phyloP scores from a whole-genome alignment of 345 rosid species.

The Hibiscus tridactylites region DNA sequence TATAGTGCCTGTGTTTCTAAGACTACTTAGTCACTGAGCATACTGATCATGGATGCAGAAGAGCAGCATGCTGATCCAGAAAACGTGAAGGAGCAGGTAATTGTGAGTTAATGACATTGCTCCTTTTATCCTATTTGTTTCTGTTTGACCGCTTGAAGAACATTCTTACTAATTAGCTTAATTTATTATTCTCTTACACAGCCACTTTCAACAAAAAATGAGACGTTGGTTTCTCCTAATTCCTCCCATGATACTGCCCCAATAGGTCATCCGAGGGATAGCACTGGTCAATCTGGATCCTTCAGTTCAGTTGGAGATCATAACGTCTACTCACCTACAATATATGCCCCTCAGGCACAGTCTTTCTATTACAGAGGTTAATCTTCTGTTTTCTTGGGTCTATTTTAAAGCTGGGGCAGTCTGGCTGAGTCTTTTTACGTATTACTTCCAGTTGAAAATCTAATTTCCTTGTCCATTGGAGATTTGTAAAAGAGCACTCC shows the following conservation, averaged over 20 bases:
- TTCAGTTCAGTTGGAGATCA: slow-evolving; percentile 49
- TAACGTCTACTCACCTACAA: slow-evolving; percentile 45
- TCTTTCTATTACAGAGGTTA: slow-evolving; percentile 63
- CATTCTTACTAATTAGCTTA: slow-evolving; percentile 11
- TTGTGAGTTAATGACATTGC: slow-evolving; percentile 19
- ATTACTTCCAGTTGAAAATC: neutral
- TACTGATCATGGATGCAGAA: slow-evolving; percentile 68
- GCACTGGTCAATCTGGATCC: slow-evolving; percentile 36
- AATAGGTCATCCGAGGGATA: slow-evolving; percentile 46
- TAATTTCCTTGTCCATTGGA: slow-evolving; percentile 1
- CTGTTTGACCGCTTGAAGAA: neutral
- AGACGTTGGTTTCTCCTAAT: slow-evolving; percentile 48
- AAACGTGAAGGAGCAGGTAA: slow-evolving; percentile 73
- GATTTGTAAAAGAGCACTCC: neutral
- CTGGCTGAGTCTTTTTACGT: neutral
- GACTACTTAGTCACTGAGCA: slow-evolving; percentile 51
- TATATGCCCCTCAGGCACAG: slow-evolving; percentile 71
- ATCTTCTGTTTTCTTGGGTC: slow-evolving; percentile 13
- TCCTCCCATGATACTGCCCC: slow-evolving; percentile 51
- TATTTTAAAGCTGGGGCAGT: slow-evolving; percentile 6
- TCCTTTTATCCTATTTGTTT: slow-evolving; percentile 6
- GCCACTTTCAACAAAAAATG: slow-evolving; percentile 43
- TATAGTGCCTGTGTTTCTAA: slow-evolving; percentile 43
- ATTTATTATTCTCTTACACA: slow-evolving; percentile 21
- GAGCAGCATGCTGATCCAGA: slow-evolving; percentile 62